Conservation (phyloP, 306 rosid genomes). For the Coriaria nepalensis region DNA sequence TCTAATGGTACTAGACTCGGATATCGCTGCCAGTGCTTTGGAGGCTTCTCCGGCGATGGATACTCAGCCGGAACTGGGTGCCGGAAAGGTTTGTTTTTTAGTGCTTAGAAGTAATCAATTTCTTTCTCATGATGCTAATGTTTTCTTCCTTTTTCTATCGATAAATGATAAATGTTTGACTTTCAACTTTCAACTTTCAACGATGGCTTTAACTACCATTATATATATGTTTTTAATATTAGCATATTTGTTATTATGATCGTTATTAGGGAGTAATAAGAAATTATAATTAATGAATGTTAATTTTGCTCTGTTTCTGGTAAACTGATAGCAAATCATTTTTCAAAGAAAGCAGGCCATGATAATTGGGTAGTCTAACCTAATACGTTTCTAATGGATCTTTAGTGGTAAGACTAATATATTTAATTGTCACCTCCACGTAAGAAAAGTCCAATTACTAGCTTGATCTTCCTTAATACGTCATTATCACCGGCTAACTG, state of each 20-base stretch:
- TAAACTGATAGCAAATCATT: too few species aligned
- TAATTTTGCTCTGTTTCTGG: background rate
- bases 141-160: background rate
- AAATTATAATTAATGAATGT: background rate
- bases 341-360: too few species aligned
- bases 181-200: too few species aligned
- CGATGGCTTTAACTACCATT: too few species aligned
- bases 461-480: background rate
- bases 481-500: too few species aligned
- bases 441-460: background rate
- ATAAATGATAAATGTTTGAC: too few species aligned
- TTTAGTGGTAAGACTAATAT: too few species aligned
- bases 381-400: too few species aligned
- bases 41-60: conserved; percentile 63
- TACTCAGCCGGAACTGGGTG: conserved; percentile 55
- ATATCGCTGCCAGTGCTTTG: conserved; percentile 41
- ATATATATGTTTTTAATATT: background rate
- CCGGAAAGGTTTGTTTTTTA: conserved; percentile 59
- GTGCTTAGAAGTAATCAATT: background rate
- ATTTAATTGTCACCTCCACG: too few species aligned
- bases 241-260: background rate
- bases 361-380: too few species aligned
- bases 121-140: background rate
- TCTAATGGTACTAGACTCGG: conserved; percentile 12
- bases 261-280: background rate